These are phyloP conservation scores for Populus ilicifolia DNA, from an alignment of 345 rosid species.

Conservation along the genomic window DNA sequence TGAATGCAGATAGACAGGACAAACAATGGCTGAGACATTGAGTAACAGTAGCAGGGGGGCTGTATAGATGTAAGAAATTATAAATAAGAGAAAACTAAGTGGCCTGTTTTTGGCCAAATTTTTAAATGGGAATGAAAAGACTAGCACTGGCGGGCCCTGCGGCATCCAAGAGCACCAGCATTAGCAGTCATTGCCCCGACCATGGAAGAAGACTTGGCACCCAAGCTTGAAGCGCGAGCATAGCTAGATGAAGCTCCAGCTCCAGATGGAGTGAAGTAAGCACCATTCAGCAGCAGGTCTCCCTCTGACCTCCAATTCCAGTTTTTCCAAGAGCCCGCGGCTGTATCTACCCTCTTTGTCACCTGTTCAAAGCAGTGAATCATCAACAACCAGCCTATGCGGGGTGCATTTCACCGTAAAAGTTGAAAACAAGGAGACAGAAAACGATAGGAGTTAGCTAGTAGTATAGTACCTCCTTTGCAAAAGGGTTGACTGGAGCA, in stretches of 20 bases:
- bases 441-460: neutral
- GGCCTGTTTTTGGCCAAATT: slow-evolving; percentile 31
- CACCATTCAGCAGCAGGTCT: slow-evolving; percentile 79
- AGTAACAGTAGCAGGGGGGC: slow-evolving; percentile 7
- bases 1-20: slow-evolving; percentile 18
- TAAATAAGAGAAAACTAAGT: neutral
- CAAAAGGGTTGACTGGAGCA: slow-evolving; percentile 71
- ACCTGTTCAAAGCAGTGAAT: slow-evolving; percentile 45
- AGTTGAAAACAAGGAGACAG: slow-evolving; percentile 9
- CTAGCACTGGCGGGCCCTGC: slow-evolving; percentile 53
- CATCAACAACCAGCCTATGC: neutral
- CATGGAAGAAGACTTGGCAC: slow-evolving; percentile 82
- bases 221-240: slow-evolving; percentile 86
- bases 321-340: slow-evolving; percentile 44
- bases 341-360: slow-evolving; percentile 82
- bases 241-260: slow-evolving; percentile 77
- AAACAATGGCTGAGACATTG: slow-evolving; percentile 18
- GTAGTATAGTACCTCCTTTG: slow-evolving; percentile 60
- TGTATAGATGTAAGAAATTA: slow-evolving; percentile 2
- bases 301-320: slow-evolving; percentile 98
- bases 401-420: neutral
- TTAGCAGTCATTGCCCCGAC: slow-evolving; percentile 67
- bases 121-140: neutral
- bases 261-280: slow-evolving; percentile 84
- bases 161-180: slow-evolving; percentile 75